Evolutionary conservation across 2,329 filamentous ascomycete genomes (phyloP).

Genomic region (Penicillium sp.): DNA sequence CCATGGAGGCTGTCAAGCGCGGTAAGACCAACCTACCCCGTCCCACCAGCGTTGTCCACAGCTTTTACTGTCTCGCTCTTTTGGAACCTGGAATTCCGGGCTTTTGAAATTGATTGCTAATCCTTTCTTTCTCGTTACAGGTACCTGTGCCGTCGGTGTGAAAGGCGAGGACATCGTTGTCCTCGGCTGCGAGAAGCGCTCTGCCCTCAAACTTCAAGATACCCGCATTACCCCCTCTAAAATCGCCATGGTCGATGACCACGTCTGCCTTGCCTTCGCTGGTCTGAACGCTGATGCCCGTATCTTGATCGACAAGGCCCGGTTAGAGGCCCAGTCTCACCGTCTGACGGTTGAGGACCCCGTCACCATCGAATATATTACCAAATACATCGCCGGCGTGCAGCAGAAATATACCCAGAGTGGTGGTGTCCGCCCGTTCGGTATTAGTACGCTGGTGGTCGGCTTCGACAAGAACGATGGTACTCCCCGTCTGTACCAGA

Average conservation of each 20-base stretch:
- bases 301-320: conserved; percentile 97
- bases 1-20: conserved; percentile 97
- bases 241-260: conserved; percentile 93
- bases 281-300: conserved; percentile 97
- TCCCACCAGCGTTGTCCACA: conserved; percentile 10
- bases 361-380: conserved; percentile 98
- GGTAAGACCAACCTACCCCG: conserved; percentile 58
- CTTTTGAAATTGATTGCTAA: conserved; percentile 14
- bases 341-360: conserved; percentile 96
- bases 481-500: conserved; percentile 91
- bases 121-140: conserved; percentile 50
- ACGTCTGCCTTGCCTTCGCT: conserved; percentile 96
- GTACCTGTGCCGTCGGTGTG: conserved; percentile 96
- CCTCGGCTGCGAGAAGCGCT: conserved; percentile 96
- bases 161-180: conserved; percentile 95
- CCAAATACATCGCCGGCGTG: conserved; percentile 96
- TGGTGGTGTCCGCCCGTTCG: conserved; percentile 97
- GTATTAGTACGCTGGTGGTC: conserved; percentile 95
- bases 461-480: conserved; percentile 96
- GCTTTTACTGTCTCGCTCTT: background rate
- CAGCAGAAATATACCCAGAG: conserved; percentile 99
- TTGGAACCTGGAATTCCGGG: background rate
- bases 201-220: conserved; percentile 99
- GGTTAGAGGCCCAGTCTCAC: conserved; percentile 96
- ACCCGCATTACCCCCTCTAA: conserved; percentile 99